Evolutionary conservation across 2,329 filamentous ascomycete genomes (phyloP), one percentile per base, ranked within the genome.

Genomic region (Fusarium staphyleae): DNA sequence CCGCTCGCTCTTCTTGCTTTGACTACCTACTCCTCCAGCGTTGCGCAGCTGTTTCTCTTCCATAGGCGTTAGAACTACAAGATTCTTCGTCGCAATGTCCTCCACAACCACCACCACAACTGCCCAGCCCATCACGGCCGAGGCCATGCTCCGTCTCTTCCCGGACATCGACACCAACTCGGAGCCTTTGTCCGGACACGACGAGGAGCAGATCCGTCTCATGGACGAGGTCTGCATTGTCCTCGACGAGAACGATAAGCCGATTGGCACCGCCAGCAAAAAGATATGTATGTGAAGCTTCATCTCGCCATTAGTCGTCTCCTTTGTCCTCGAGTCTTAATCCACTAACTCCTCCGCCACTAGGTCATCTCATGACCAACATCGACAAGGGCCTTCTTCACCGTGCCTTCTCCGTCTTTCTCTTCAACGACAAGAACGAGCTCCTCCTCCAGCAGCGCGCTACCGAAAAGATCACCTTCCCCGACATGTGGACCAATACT

Each of bases 181-280:
- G 60, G 82, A 85, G 45, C 91, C 91, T 52, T 83, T 98, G 36
- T 88, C 88, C 50, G 95, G 93, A 44, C 96, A 98, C 78, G 93
- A 98, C 79, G 93, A 90, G 74, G 93, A 98, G 80, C 95, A 99
- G 79, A 96, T 97, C 69, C 88, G 93, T 43, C 78, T 99, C 69
- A 99, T 99, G 95, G 93, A 99, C 70, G 95, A 98, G 79, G 89
- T 97, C 42, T 99, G 95, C 82, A 98, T 99, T 72, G 95, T 99
- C 14, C 80, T 96, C 39, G 93, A 98, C 75, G 87, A 96, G 68
- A 85, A 98, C 69, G 95, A 98, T 74, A 80, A 86, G 68, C 93
- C 93, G 24, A 96, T 99, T 74, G 95, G 95, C 60, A 96, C 91
- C 65, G 93, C 91, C 44, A 96, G 90, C 86, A 98, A 99, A 85